phyloP scores from a whole-genome alignment of 2,329 filamentous ascomycete genomes.

The Erysiphe pisi region DNA sequence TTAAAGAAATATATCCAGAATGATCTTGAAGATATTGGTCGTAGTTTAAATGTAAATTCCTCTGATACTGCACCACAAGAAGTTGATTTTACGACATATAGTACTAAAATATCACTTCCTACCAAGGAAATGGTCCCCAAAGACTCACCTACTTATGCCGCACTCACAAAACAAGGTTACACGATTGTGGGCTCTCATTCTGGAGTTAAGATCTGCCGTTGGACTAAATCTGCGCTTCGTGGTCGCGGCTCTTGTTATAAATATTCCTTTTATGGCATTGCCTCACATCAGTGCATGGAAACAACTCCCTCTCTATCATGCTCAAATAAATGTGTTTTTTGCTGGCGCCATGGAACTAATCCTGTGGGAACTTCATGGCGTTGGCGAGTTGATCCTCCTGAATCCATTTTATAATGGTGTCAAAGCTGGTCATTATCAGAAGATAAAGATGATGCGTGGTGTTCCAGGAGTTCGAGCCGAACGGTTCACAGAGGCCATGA shows the following conservation, averaged over 20 bases:
- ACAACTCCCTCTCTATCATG: constrained; percentile 91
- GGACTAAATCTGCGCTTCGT: constrained; percentile 93
- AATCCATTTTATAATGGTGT: constrained; percentile 86
- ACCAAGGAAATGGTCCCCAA: constrained; percentile 90
- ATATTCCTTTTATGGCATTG: constrained; percentile 93
- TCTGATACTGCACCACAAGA: constrained; percentile 44
- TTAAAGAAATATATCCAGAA: constrained; percentile 43
- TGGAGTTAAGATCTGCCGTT: constrained; percentile 94
- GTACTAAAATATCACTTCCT: constrained; percentile 41
- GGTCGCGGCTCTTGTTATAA: constrained; percentile 96
- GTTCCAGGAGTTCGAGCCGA: constrained; percentile 87
- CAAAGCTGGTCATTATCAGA: constrained; percentile 85
- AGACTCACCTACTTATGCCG: constrained; percentile 73
- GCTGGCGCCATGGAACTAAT: constrained; percentile 96
- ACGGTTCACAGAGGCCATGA: constrained; percentile 83
- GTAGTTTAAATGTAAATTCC: constrained; percentile 41
- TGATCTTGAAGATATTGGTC: constrained; percentile 74
- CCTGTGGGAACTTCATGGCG: constrained; percentile 94
- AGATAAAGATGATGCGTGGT: constrained; percentile 94
- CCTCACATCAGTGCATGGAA: constrained; percentile 97
- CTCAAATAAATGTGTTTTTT: constrained; percentile 98
- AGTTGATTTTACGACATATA: constrained; percentile 75
- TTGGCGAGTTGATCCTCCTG: constrained; percentile 85
- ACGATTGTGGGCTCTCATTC: constrained; percentile 91
- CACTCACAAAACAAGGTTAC: constrained; percentile 93